A percentile compares a stretch with the other conserved stretches of the same genome.
These are phyloP conservation scores for Pichia sp. DNA, from an alignment of 1,139 yeast species.

Conservation along the genomic window DNA sequence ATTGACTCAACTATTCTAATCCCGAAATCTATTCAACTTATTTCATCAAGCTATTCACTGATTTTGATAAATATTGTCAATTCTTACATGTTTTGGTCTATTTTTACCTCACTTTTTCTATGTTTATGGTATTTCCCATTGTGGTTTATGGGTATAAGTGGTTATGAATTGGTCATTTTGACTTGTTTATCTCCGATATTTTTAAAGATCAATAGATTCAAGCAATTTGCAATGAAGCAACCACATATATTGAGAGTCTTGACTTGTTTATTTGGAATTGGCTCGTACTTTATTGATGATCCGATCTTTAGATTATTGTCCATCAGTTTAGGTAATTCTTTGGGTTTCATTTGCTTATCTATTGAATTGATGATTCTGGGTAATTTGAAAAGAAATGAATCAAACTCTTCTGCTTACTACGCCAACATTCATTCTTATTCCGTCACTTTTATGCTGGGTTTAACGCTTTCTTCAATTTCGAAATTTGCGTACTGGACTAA, in stretches of 20 bases:
- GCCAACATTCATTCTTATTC: slow-evolving; percentile 41
- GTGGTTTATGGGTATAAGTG: slow-evolving; percentile 97
- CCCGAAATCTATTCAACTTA: slow-evolving; percentile 19
- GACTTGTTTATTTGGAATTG: slow-evolving; percentile 63
- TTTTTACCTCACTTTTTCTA: slow-evolving; percentile 68
- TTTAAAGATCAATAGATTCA: slow-evolving; percentile 45
- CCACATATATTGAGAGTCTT: slow-evolving; percentile 50
- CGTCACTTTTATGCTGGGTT: slow-evolving; percentile 61
- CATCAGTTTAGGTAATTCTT: slow-evolving; percentile 59
- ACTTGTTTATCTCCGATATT: slow-evolving; percentile 40
- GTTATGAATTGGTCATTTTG: slow-evolving; percentile 72
- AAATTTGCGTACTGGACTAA: slow-evolving; percentile 76
- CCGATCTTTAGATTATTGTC: slow-evolving; percentile 65
- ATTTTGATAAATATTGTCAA: slow-evolving; percentile 43
- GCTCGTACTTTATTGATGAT: slow-evolving; percentile 56
- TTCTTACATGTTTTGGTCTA: slow-evolving; percentile 78
- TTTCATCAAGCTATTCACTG: slow-evolving; percentile 30
- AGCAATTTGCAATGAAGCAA: slow-evolving; percentile 29
- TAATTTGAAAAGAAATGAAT: slow-evolving; percentile 18
- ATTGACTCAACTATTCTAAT: slow-evolving; percentile 3
- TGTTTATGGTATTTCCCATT: slow-evolving; percentile 96
- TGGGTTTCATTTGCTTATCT: slow-evolving; percentile 49
- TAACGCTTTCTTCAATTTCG: slow-evolving; percentile 61
- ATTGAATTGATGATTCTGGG: slow-evolving; percentile 46
- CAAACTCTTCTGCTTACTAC: slow-evolving; percentile 25